phyloP scores from a whole-genome alignment of 306 rosid species.

The Crotalaria pallida region DNA sequence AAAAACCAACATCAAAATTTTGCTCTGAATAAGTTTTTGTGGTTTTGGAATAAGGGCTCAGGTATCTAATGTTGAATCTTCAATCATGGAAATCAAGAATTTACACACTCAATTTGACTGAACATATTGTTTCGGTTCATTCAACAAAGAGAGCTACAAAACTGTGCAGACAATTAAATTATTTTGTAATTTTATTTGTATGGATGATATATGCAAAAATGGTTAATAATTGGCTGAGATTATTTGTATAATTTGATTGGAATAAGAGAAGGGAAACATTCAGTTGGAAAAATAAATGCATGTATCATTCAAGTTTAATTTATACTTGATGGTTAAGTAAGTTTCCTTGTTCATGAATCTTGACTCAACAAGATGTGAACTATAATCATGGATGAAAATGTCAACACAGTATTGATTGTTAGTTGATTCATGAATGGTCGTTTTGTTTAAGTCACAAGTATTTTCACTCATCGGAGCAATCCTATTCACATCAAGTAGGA shows the following conservation, averaged over 20 bases:
- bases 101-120: slow-evolving; percentile 5
- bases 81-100: slow-evolving; percentile 6
- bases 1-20: slow-evolving; percentile 3
- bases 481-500: no score
- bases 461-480: no score
- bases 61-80: slow-evolving; percentile 29
- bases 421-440: background rate
- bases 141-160: background rate
- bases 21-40: slow-evolving; percentile 9
- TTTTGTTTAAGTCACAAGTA: no score
- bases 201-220: slow-evolving; percentile 2
- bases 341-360: background rate
- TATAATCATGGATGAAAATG: background rate
- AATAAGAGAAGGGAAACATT: slow-evolving; percentile 2
- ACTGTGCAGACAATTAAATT: slow-evolving; percentile 11
- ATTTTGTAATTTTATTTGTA: background rate
- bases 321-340: background rate
- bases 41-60: slow-evolving; percentile 14
- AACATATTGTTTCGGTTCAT: slow-evolving; percentile 3
- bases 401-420: background rate
- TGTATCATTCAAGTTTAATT: background rate
- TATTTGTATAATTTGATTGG: slow-evolving; percentile 9
- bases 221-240: slow-evolving; percentile 1
- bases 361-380: background rate
- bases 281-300: background rate